A percentile compares a stretch with the other conserved stretches of the same genome.
Evolutionary conservation across 148 eudicot species (phyloP).

Genomic region (Vaccinium myrtillus): DNA sequence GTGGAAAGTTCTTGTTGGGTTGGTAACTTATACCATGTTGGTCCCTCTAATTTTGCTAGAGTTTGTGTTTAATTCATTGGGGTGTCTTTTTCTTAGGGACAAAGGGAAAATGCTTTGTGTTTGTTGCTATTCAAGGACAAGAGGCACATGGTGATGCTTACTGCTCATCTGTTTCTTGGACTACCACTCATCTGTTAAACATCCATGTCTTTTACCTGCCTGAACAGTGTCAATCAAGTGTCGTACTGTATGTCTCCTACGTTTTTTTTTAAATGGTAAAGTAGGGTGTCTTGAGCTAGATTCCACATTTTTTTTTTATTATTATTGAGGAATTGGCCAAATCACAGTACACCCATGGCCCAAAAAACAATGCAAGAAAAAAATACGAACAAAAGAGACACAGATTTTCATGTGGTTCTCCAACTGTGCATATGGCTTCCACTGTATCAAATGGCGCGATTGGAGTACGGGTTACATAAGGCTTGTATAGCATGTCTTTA

Average conservation of each 20-base stretch:
- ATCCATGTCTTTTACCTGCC: background rate
- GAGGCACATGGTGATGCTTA: conserved; percentile 4
- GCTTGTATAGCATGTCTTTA: too few relatives aligned
- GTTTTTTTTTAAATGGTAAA: background rate
- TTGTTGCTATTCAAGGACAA: conserved; percentile 9
- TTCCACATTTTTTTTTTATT: background rate
- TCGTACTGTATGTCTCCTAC: too few relatives aligned
- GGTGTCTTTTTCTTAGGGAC: background rate
- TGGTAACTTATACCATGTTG: background rate
- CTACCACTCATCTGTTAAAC: too few relatives aligned
- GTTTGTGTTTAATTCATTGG: background rate
- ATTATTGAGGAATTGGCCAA: background rate
- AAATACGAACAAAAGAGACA: background rate
- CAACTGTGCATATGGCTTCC: too few relatives aligned
- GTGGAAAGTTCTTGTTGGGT: background rate
- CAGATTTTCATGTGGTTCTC: too few relatives aligned
- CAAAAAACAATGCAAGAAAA: background rate
- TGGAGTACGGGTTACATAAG: too few relatives aligned
- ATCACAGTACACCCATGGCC: background rate
- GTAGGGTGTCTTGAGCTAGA: too few relatives aligned
- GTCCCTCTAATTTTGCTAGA: background rate
- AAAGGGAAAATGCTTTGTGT: conserved; percentile 12
- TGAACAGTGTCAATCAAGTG: background rate
- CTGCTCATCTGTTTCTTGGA: too few relatives aligned
- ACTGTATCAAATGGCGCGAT: too few relatives aligned